Evolutionary conservation across 371 early-diverging fungal species (phyloP), one percentile per base, ranked within the genome.

Genomic region (Mucor velutinosus): DNA sequence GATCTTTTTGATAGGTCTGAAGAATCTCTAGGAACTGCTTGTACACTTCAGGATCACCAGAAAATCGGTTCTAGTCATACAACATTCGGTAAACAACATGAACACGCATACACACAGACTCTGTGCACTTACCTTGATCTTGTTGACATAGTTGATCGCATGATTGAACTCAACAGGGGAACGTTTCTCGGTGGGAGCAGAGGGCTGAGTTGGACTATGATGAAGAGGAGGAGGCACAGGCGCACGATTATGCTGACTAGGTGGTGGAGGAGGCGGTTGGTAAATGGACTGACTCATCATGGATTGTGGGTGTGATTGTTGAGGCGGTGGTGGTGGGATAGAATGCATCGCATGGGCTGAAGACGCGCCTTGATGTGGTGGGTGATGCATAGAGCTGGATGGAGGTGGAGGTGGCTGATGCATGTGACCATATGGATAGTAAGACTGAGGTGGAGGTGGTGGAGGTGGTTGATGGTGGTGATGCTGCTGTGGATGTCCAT

Each of bases 141-240:
- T 97, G 80, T 97, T 97, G 15, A 99, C 98, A 80, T 96, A 99
- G 76, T 92, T 96, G 53, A 98, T 98, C 11, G 98, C 99, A 76
- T 97, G 95, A 69, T 95, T 92, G 73, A 99, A 98, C 71, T 99
- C 98, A 23, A 96, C 90, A 58, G 37, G 63, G 5, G 78, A 65
- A n/a, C 72, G 65, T 27, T 66, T 70, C 33, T 66, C 58, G 23
- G 35, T 27, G 15, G 62, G 15, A 8, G 47, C 14, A 33, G 45
- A 59, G 17, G 60, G 41, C 17, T 39, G 41, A 11, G 65, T 56
- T 32, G 72, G 64, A 41, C 67, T 60, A 23, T 62, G 64, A 51
- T 39, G 53, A 2, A 49, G 62, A 30, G 37, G 66, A 32, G 57
- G 23, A 33, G 56, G 37, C 3, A 47, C 41, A 51, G 58, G 58